phyloP scores from a whole-genome alignment of 768 basidiomycete genomes.

The Lentinula lateritia region DNA sequence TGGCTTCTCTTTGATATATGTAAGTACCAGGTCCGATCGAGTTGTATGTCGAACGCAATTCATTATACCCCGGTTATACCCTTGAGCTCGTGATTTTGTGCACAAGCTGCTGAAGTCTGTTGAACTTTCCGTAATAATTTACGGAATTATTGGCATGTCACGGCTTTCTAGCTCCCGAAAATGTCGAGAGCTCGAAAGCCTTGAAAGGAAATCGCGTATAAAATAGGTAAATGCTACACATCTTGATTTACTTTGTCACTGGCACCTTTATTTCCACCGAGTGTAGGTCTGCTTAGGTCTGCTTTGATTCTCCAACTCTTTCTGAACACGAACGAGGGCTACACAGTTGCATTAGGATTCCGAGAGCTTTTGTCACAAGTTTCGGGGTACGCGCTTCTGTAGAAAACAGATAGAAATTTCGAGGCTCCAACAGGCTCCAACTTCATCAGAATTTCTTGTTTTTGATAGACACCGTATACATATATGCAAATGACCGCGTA shows the following conservation, averaged over 20 bases:
- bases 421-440: too few relatives aligned
- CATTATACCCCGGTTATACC: neutral
- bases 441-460: too few relatives aligned
- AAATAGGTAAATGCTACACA: neutral
- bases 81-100: neutral
- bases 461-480: too few relatives aligned
- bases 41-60: neutral
- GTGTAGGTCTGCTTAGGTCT: neutral
- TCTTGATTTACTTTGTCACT: neutral
- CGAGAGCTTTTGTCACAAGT: neutral
- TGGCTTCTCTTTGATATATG: neutral
- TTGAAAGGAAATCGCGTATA: neutral
- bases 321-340: too few relatives aligned
- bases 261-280: neutral
- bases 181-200: neutral
- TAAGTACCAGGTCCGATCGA: neutral
- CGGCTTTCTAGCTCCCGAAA: neutral
- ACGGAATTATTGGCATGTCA: conserved; percentile 4
- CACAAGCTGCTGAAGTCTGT: neutral
- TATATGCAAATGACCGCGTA: neutral
- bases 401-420: too few relatives aligned
- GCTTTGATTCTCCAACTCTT: neutral
- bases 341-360: neutral
- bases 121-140: neutral
- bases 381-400: neutral